phyloP scores from a whole-genome alignment of 73 alveolate genomes.

The Paramecium bursaria region DNA sequence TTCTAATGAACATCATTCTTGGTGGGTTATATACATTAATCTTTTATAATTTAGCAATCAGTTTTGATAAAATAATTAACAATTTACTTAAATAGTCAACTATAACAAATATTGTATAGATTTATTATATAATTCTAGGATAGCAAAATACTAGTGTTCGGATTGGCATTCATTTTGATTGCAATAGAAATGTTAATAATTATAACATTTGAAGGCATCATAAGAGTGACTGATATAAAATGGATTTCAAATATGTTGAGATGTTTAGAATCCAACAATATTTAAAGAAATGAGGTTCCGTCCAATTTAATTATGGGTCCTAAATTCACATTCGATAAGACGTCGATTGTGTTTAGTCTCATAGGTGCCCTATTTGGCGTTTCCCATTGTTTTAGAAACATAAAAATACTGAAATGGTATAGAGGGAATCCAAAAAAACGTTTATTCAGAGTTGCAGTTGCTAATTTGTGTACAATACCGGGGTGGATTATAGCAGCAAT shows the following conservation, averaged over 20 bases:
- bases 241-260: slow-evolving; percentile 31
- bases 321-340: slow-evolving; percentile 30
- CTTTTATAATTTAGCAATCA: too few species aligned
- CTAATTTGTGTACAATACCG: slow-evolving; percentile 11
- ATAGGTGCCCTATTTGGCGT: slow-evolving; percentile 54
- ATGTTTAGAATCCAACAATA: slow-evolving; percentile 10
- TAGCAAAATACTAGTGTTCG: not conserved
- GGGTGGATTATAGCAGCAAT: not conserved
- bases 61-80: not conserved
- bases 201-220: not conserved
- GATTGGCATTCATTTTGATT: not conserved
- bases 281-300: not conserved
- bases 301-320: slow-evolving; percentile 26
- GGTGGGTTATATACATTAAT: not conserved
- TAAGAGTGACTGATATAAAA: not conserved
- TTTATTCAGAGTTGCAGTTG: not conserved
- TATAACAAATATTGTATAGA: not conserved
- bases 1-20: not conserved
- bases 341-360: slow-evolving; percentile 4
- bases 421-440: not conserved
- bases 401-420: slow-evolving; percentile 43
- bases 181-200: slow-evolving; percentile 8
- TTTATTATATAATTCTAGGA: not conserved
- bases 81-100: not conserved
- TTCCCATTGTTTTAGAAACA: slow-evolving; percentile 43